Conservation (phyloP, 371 early-diverging fungal species). For the Mucor racemosus region DNA sequence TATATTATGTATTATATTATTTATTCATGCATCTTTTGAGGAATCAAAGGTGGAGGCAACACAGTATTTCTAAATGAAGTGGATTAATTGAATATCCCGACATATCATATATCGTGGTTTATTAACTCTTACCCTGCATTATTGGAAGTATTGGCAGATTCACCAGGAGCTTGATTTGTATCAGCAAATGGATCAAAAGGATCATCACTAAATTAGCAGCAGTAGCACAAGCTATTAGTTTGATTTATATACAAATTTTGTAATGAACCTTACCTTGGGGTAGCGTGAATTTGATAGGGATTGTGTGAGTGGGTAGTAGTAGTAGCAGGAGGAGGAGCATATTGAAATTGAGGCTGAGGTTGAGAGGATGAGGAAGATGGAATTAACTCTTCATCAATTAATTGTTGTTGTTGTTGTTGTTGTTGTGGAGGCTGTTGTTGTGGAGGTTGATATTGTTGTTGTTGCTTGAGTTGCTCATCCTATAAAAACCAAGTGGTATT, state of each 20-base stretch:
- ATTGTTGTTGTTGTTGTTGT: neutral
- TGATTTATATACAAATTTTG: neutral
- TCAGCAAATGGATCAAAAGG: constrained; percentile 56
- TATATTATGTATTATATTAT: neutral
- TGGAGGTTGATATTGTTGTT: constrained; percentile 3
- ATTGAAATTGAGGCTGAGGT: neutral
- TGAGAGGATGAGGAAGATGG: constrained; percentile 10
- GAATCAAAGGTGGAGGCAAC: constrained; percentile 48
- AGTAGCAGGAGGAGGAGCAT: constrained; percentile 5
- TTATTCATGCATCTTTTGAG: constrained; percentile 46
- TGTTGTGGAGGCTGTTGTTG: constrained; percentile 9
- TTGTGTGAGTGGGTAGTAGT: neutral
- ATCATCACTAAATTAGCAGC: constrained; percentile 14
- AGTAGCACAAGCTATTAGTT: neutral
- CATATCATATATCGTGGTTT: neutral
- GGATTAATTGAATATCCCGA: constrained; percentile 6
- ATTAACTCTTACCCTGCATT: constrained; percentile 33
- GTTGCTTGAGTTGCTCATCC: constrained; percentile 7
- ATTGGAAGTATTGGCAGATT: neutral
- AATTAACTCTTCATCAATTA: neutral
- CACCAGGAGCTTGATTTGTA: constrained; percentile 20
- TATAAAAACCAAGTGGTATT: neutral
- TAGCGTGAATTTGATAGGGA: neutral
- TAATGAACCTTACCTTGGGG: neutral
- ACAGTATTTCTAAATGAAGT: constrained; percentile 6